Base-by-base conservation (phyloP, 805 yeast species). In the Myxozyma melibiosi region DNA sequence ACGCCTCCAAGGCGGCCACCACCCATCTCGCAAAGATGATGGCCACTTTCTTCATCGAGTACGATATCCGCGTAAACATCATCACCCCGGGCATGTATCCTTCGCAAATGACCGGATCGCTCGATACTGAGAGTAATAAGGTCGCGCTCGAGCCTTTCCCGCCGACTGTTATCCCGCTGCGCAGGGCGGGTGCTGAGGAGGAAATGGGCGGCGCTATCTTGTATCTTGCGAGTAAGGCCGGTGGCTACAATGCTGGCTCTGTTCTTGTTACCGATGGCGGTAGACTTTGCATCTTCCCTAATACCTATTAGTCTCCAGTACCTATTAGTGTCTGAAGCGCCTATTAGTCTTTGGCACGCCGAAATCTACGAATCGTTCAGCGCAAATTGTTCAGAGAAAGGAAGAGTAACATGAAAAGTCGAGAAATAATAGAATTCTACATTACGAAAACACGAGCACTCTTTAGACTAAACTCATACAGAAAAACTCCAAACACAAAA, bases 211-310 rank as follows among this genome's bases (percentile, higher is more conserved):
- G 90, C 55, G 86, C 89, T 7, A 85, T 82, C 69, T 66, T 85
- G 52, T 85, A 82, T 71, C 72, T 85, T 61, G 88, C 88, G 1
- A 79, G 85, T 45, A 84, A 82, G 66, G 89, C 89, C 9, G 80
- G 88, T 27, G 77, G 82, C 6, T 85, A 78, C 69, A 78, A 84
- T 39, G 83, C 86, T 8, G 91, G 90, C 43, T 68, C 84, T n/a
- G 88, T 84, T 66, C 73, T 85, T 38, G 74, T 74, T 41, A 83
- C 84, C 38, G 91, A 85, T 68, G 90, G 90, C 64, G 90, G 90
- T 43, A 71, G 74, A 73, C 62, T 70, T 71, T 53, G 76, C 70
- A 43, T 34, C 16, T 42, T 53, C 34, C 65, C 64, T 13, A 25
- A 57, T 11, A 42, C 57, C 13, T 62, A 62, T 31, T 62, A 61